These are phyloP conservation scores for Theileria parva DNA, from an alignment of 169 alveolate genomes.

Conservation along the genomic window DNA sequence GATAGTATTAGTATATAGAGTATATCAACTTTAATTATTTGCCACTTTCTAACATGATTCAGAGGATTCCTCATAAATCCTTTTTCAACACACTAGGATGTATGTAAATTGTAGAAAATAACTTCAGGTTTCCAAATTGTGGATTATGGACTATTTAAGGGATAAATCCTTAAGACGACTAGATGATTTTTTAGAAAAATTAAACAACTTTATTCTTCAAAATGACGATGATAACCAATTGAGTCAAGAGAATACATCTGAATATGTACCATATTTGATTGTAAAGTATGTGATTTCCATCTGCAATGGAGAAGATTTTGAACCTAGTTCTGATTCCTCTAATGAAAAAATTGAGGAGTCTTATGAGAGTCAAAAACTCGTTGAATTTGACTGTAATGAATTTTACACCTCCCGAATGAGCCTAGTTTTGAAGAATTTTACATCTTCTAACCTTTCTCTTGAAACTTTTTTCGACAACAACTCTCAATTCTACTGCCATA, in stretches of 20 bases:
- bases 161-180: not conserved
- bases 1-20: not conserved
- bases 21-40: not conserved
- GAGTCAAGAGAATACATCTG: conserved; percentile 11
- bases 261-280: conserved; percentile 18
- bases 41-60: conserved; percentile 18
- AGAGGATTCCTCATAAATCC: not conserved
- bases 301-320: conserved; percentile 46
- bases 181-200: not conserved
- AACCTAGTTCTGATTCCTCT: not conserved
- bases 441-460: not conserved
- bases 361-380: conserved; percentile 46
- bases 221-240: not conserved
- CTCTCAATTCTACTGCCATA: not conserved
- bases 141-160: conserved; percentile 17
- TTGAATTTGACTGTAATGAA: conserved; percentile 47
- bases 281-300: conserved; percentile 34
- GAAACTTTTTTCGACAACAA: not conserved
- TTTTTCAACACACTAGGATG: not conserved
- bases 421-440: conserved; percentile 5
- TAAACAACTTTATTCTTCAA: not conserved
- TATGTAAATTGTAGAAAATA: not conserved
- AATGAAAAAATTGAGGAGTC: conserved; percentile 40
- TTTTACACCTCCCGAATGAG: conserved; percentile 21
- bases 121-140: not conserved